phyloP scores from a whole-genome alignment of 1,139 yeast species.

The Magnusiomyces fungicola region DNA sequence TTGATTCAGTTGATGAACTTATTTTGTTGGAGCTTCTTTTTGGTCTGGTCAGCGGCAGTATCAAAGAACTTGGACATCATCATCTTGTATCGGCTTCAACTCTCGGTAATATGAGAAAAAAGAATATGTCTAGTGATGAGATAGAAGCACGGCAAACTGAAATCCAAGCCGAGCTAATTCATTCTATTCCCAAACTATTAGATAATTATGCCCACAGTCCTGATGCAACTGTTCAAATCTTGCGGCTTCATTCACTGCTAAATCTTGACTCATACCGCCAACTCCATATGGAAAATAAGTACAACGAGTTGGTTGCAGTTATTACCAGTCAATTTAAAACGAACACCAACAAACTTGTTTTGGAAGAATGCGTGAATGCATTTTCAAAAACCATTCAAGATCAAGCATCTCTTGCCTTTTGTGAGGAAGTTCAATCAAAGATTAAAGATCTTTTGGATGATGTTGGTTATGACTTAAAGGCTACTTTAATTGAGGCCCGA shows the following conservation, averaged over 20 bases:
- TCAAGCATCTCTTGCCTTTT: slow-evolving; percentile 16
- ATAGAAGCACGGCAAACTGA: slow-evolving; percentile 14
- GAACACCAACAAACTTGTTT: slow-evolving; percentile 15
- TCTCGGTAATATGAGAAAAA: slow-evolving; percentile 11
- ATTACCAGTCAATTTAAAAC: slow-evolving; percentile 23
- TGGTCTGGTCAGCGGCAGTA: slow-evolving; percentile 24
- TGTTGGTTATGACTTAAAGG: slow-evolving; percentile 18
- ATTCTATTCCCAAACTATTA: slow-evolving; percentile 22
- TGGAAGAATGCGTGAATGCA: slow-evolving; percentile 21
- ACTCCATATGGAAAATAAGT: slow-evolving; percentile 24
- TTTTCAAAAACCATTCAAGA: slow-evolving; percentile 18
- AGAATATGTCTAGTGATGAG: slow-evolving; percentile 17
- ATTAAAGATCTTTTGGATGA: slow-evolving; percentile 19
- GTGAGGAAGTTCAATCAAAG: slow-evolving; percentile 16
- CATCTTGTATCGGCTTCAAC: slow-evolving; percentile 5
- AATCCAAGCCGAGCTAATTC: slow-evolving; percentile 21
- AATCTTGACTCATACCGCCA: slow-evolving; percentile 25
- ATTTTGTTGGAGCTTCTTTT: slow-evolving; percentile 26
- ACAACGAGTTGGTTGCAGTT: slow-evolving; percentile 20
- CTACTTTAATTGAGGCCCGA: slow-evolving; percentile 9
- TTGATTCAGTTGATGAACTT: slow-evolving; percentile 22
- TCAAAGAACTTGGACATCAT: slow-evolving; percentile 12
- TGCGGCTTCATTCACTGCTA: slow-evolving; percentile 24
- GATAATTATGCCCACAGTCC: slow-evolving; percentile 26
- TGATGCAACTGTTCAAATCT: slow-evolving; percentile 22